Evolutionary conservation across 345 rosid species (phyloP).

Genomic region (Salix caprea): DNA sequence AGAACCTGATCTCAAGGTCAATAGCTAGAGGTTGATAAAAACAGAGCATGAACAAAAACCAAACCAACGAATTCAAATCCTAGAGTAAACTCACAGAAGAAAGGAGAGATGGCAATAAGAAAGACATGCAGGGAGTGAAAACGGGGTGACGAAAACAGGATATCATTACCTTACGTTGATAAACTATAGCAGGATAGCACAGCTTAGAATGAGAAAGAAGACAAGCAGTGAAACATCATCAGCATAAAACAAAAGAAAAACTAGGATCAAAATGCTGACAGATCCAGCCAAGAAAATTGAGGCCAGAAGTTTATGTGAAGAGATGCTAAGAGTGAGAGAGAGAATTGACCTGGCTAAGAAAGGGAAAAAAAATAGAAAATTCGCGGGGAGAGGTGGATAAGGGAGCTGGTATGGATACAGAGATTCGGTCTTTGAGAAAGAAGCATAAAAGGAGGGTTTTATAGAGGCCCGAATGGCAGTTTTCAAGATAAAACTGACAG

Average conservation of each 20-base stretch:
- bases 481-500: constrained; percentile 28
- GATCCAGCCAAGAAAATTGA: not conserved
- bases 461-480: not conserved
- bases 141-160: not conserved
- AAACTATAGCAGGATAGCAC: not conserved
- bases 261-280: constrained; percentile 3
- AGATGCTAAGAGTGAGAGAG: not conserved
- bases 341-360: not conserved
- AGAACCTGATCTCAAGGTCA: constrained; percentile 11
- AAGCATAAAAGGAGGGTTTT: constrained; percentile 4
- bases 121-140: not conserved
- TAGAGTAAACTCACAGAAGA: not conserved
- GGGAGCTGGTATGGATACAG: not conserved
- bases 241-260: not conserved
- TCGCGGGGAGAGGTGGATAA: not conserved
- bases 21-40: not conserved
- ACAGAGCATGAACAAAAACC: not conserved
- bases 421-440: not conserved
- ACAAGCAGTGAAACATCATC: not conserved
- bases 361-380: not conserved
- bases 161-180: not conserved
- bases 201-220: not conserved
- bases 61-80: not conserved
- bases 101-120: not conserved
- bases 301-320: not conserved